Conservation (phyloP, 2,329 filamentous ascomycete genomes). For the Epichloe festucae region DNA sequence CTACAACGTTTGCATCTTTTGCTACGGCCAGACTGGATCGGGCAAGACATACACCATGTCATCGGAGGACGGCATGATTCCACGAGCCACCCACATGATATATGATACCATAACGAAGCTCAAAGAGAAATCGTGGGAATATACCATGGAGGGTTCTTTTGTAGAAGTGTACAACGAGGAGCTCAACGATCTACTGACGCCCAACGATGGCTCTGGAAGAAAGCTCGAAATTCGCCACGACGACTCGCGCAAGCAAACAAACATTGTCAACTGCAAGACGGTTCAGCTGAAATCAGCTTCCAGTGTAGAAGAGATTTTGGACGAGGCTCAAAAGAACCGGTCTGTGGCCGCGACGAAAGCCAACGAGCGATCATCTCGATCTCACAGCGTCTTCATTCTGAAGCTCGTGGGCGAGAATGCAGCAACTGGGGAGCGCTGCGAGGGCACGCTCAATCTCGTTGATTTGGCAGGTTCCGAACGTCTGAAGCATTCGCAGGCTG, state of each 20-base stretch:
- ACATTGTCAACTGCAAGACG: constrained; percentile 65
- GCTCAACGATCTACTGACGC: constrained; percentile 69
- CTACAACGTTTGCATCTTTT: constrained; percentile 98
- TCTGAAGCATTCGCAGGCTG: constrained; percentile 72
- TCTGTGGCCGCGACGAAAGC: constrained; percentile 95
- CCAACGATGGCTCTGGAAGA: constrained; percentile 49
- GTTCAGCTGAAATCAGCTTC: constrained; percentile 67
- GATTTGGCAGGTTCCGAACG: constrained; percentile 90
- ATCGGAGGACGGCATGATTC: constrained; percentile 83
- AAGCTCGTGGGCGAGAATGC: constrained; percentile 60
- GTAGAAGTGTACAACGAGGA: constrained; percentile 98
- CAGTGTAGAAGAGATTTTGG: constrained; percentile 68
- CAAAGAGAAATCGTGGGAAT: constrained; percentile 85
- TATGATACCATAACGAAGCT: constrained; percentile 76
- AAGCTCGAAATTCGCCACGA: constrained; percentile 88
- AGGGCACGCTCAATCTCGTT: constrained; percentile 89
- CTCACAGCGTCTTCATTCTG: constrained; percentile 92
- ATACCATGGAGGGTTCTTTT: constrained; percentile 89
- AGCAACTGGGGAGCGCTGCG: constrained; percentile 69
- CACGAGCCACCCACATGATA: constrained; percentile 82
- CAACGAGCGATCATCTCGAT: constrained; percentile 87
- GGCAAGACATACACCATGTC: constrained; percentile 98
- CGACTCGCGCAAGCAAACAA: constrained; percentile 66
- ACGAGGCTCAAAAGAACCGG: constrained; percentile 70
- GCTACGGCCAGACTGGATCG: constrained; percentile 92